A percentile compares a stretch with the other conserved stretches of the same genome.
Evolutionary conservation across 106 monocot genomes (phyloP).

Genomic region (Dioscorea zingiberensis): DNA sequence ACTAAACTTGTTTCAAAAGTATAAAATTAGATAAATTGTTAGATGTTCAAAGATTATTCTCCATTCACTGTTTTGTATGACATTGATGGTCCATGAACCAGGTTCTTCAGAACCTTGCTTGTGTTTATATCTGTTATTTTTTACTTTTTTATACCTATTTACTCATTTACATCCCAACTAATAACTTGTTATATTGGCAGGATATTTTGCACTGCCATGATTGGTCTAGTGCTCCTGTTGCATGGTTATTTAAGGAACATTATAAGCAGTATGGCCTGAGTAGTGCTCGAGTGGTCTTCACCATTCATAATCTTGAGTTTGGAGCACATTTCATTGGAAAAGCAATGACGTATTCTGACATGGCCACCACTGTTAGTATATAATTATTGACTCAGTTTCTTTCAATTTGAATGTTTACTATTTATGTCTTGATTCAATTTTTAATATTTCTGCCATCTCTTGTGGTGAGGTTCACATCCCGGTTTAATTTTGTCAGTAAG

Average conservation of each 20-base stretch:
- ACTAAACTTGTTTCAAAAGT: too few relatives aligned
- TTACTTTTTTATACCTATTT: too few relatives aligned
- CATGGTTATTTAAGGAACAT: slow-evolving; percentile 95
- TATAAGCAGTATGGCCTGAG: slow-evolving; percentile 60
- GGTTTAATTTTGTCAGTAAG: too few relatives aligned
- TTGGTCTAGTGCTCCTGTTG: slow-evolving; percentile 96
- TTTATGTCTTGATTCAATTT: not conserved
- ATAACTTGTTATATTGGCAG: slow-evolving; percentile 25
- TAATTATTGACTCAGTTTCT: not conserved
- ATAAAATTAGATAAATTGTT: too few relatives aligned
- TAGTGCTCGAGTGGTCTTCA: slow-evolving; percentile 74
- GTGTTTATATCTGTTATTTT: too few relatives aligned
- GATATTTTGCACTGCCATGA: slow-evolving; percentile 99
- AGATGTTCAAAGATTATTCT: too few relatives aligned
- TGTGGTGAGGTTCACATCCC: too few relatives aligned
- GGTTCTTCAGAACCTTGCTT: too few relatives aligned
- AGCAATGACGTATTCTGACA: slow-evolving; percentile 80
- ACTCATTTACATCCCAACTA: not conserved
- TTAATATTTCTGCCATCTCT: not conserved
- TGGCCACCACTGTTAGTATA: slow-evolving; percentile 85
- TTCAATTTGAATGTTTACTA: not conserved
- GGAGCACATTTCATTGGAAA: slow-evolving; percentile 63
- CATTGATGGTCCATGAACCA: too few relatives aligned
- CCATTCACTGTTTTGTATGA: too few relatives aligned
- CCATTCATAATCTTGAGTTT: slow-evolving; percentile 97